Conservation (phyloP, 768 basidiomycete species). For the Hericium coralloides region DNA sequence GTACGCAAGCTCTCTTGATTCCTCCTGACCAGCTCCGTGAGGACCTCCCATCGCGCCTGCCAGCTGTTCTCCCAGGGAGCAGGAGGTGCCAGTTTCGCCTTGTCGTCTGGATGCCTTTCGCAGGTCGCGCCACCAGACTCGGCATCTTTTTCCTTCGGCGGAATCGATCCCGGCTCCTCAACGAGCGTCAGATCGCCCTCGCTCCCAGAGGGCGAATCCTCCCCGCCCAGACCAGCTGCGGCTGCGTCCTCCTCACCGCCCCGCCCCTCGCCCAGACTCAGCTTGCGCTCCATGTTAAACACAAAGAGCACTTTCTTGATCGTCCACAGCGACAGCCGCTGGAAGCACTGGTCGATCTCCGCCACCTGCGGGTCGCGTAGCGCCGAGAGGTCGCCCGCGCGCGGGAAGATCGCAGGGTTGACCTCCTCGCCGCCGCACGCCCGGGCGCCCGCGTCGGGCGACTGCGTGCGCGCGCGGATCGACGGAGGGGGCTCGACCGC, state of each 20-base stretch:
- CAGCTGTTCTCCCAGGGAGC: constrained; percentile 7
- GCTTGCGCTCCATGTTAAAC: constrained; percentile 36
- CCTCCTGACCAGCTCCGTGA: constrained; percentile 11
- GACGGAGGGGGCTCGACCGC: constrained; percentile 2
- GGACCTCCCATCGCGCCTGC: constrained; percentile 16
- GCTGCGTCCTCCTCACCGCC: background rate
- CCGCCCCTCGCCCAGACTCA: background rate
- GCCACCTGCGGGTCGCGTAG: constrained; percentile 49
- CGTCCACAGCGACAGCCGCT: constrained; percentile 51
- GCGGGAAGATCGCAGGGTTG: constrained; percentile 36
- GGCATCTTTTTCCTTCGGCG: background rate
- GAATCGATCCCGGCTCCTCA: background rate
- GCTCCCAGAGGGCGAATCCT: background rate
- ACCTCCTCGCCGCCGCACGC: constrained; percentile 10
- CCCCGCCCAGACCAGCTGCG: background rate
- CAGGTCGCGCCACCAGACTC: background rate
- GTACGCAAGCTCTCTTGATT: constrained; percentile 3
- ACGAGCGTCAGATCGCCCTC: background rate
- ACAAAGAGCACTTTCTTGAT: constrained; percentile 59
- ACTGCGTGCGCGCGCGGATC: constrained; percentile 1
- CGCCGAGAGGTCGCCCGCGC: constrained; percentile 51
- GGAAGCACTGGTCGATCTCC: constrained; percentile 52
- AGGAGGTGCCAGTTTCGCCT: background rate
- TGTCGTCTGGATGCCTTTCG: background rate
- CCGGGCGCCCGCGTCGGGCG: background rate